A percentile compares a stretch with the other conserved stretches of the same genome.
Evolutionary conservation across 169 alveolate species (phyloP).

Genomic region (Plasmodium inui): DNA sequence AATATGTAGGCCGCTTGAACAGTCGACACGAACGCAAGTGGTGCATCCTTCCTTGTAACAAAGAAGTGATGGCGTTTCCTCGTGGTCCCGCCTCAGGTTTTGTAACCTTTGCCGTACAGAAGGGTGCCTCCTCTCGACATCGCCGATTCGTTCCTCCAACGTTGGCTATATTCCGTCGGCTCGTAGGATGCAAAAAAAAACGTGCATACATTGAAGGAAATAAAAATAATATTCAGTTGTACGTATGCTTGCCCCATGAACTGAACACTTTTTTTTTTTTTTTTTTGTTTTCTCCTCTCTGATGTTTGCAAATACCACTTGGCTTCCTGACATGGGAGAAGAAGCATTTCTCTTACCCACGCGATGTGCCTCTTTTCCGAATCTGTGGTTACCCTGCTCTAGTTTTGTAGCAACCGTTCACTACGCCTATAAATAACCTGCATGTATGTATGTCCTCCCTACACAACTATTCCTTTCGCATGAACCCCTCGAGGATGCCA

Average conservation of each 20-base stretch:
- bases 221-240: neutral
- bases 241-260: neutral
- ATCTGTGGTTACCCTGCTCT: neutral
- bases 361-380: neutral
- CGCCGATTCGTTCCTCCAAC: neutral
- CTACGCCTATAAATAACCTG: neutral
- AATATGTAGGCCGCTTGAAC: neutral
- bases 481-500: neutral
- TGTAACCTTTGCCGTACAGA: neutral
- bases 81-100: neutral
- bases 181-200: neutral
- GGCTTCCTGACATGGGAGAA: neutral
- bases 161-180: neutral
- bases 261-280: neutral
- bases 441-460: neutral
- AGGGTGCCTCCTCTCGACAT: neutral
- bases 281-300: neutral
- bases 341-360: neutral
- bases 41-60: neutral
- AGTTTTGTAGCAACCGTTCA: neutral
- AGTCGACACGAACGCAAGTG: neutral
- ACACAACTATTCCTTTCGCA: neutral
- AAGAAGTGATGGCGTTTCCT: neutral
- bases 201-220: neutral
- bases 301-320: neutral